phyloP scores from a whole-genome alignment of 345 rosid genomes.

The Citrus trifoliata region DNA sequence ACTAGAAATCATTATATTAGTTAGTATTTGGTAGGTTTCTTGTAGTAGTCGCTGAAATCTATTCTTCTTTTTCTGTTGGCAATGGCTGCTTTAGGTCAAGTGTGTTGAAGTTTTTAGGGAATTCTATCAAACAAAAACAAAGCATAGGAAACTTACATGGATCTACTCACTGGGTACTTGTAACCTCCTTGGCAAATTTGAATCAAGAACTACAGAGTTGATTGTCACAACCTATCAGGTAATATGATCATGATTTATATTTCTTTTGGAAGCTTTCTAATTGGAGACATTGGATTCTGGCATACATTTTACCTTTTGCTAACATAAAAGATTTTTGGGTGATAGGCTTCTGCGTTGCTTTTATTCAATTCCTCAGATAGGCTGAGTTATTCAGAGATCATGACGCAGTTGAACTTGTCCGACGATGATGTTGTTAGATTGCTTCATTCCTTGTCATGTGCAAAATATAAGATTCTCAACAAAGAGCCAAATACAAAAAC shows the following conservation, averaged over 20 bases:
- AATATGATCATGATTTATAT: not conserved
- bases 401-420: conserved; percentile 57
- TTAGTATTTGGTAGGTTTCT: not conserved
- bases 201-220: conserved; percentile 53
- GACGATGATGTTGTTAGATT: conserved; percentile 60
- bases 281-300: not conserved
- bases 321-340: conserved; percentile 1
- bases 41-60: conserved; percentile 1
- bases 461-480: conserved; percentile 47
- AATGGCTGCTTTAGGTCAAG: conserved; percentile 33
- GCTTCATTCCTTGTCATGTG: conserved; percentile 61
- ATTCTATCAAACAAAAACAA: conserved; percentile 57
- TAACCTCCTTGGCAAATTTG: conserved; percentile 59
- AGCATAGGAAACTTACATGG: conserved; percentile 67
- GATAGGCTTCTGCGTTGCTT: conserved; percentile 61
- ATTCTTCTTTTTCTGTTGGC: not conserved
- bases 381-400: conserved; percentile 62
- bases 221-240: conserved; percentile 74
- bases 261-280: not conserved
- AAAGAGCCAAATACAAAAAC: conserved; percentile 47
- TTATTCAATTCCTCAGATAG: conserved; percentile 60
- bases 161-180: conserved; percentile 67
- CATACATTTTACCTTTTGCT: not conserved
- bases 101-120: conserved; percentile 66
- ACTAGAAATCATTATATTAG: not conserved